Percentiles rank a stretch among this genome's conserved stretches.
These are phyloP conservation scores for Mariannaea sp. DNA, from an alignment of 2,329 filamentous ascomycete genomes.

Conservation along the genomic window DNA sequence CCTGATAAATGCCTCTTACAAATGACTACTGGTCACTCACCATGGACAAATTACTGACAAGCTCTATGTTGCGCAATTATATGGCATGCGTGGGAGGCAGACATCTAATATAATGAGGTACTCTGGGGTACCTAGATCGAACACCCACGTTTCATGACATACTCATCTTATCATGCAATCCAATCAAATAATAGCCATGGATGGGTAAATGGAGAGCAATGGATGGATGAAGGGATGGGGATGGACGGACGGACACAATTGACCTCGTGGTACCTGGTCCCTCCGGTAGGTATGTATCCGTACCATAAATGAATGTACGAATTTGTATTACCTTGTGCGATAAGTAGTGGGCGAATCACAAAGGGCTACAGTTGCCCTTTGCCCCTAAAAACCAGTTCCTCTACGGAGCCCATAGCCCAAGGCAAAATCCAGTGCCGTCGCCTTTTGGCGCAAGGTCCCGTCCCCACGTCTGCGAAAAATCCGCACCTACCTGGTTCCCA, in stretches of 20 bases:
- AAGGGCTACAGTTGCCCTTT: neutral
- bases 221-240: constrained; percentile 10
- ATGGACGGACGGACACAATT: neutral
- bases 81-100: too few species aligned
- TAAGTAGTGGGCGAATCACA: neutral
- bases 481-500: too few species aligned
- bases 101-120: too few species aligned
- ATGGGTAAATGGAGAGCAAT: constrained; percentile 16
- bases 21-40: too few species aligned
- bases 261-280: neutral
- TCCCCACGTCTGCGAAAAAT: too few species aligned
- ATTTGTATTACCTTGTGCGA: neutral
- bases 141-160: neutral
- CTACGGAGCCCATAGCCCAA: neutral
- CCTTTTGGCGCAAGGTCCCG: neutral
- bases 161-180: constrained; percentile 9
- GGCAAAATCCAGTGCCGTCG: neutral
- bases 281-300: neutral
- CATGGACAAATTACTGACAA: too few species aligned
- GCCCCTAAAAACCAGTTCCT: too few species aligned
- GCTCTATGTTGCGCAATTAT: too few species aligned
- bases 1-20: too few species aligned
- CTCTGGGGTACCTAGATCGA: neutral
- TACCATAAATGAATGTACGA: too few species aligned
- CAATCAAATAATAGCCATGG: neutral